Evolutionary conservation across 208 protist genomes (phyloP), one percentile per base, ranked within the genome.

Genomic region (Leishmania lainsoni): DNA sequence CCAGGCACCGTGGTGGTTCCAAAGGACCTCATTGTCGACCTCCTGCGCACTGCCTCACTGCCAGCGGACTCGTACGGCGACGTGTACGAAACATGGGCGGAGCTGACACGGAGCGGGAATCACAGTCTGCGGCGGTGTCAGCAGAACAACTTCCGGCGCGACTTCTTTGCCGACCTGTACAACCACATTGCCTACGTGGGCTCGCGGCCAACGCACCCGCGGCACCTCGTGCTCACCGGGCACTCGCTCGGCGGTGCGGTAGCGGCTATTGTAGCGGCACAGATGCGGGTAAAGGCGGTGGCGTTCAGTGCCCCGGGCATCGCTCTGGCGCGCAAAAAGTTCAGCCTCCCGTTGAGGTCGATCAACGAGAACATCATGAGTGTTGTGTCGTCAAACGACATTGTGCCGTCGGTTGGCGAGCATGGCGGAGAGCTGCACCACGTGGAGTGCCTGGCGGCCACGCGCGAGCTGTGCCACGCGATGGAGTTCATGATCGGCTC

Each of bases 201-300:
- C 66, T 86, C 76, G 35, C 85, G 78, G 10, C 63, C 81, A 8
- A 69, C 70, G 20, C 79, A 56, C 20, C 88, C 89, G 26, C 76
- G 82, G 45, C 83, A 93, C 66, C 76, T 95, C 71, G 66, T 97
- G 29, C 61, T 97, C 32, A 95, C 92, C 20, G 94, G 94, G 3
- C 94, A 97, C 85, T 97, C 94, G 4, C 85, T 97, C 45, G 94
- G 92, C 35, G 94, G 94, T 17, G 84, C 88, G 32, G 85, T 96
- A 29, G 92, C 91, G 20, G 78, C 91, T 12, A 94, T 97, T 81
- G 85, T 97, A 61, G 94, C 83, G 16, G 80, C 91, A 9, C 83
- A 87, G 75, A 85, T 93, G 80, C 83, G 86, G 29, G 81, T 97
- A 75, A 78, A 93, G 65, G 91, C 91, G 63, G 90, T 97, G 14